phyloP scores from a whole-genome alignment of 1,284 basidiomycete species.

The Malassezia vespertilionis region DNA sequence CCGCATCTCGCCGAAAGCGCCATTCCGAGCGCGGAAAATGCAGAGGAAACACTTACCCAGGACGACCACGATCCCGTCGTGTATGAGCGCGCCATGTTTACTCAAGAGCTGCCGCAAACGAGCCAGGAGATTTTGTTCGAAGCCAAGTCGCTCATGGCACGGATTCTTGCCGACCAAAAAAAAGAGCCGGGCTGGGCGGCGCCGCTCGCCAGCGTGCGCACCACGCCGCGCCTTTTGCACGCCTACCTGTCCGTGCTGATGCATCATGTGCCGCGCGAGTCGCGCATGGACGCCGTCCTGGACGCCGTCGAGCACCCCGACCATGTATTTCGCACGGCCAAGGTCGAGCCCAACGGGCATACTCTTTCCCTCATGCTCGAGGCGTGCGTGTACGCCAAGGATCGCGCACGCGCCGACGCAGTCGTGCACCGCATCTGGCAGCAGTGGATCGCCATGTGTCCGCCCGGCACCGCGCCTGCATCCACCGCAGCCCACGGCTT shows the following conservation, averaged over 20 bases:
- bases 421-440: conserved; percentile 22
- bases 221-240: conserved; percentile 62
- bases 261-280: conserved; percentile 51
- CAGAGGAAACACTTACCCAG: not conserved
- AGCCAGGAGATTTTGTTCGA: conserved; percentile 64
- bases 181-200: conserved; percentile 18
- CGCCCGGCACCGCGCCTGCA: not conserved
- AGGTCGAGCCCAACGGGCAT: conserved; percentile 26
- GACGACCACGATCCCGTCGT: too few relatives aligned
- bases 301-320: conserved; percentile 9
- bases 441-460: conserved; percentile 15
- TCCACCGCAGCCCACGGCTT: not conserved
- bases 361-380: conserved; percentile 24
- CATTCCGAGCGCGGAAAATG: not conserved
- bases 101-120: conserved; percentile 56
- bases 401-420: not conserved
- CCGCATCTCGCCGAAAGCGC: conserved; percentile 48
- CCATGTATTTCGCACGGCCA: conserved; percentile 22
- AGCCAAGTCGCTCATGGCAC: conserved; percentile 59
- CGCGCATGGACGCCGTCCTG: conserved; percentile 32
- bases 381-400: conserved; percentile 4
- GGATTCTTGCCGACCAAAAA: conserved; percentile 55
- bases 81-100: conserved; percentile 52
- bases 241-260: conserved; percentile 67
- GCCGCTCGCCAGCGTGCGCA: conserved; percentile 56